A percentile compares a stretch with the other conserved stretches of the same genome.
Conservation (phyloP, 202 grass and related monocot species). For the Cymbopogon flexuosus region DNA sequence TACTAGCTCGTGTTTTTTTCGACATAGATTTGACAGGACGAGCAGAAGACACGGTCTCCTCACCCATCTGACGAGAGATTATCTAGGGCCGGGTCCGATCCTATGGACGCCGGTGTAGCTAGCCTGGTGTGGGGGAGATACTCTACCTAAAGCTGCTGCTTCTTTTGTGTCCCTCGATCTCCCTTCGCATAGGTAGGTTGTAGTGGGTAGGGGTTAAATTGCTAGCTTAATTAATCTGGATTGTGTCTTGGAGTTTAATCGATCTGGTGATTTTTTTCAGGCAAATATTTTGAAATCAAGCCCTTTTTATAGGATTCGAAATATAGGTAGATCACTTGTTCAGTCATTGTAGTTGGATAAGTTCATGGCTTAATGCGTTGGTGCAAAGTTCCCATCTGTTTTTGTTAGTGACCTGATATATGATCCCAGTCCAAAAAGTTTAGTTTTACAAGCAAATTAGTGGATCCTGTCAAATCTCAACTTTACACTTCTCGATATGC, state of each 20-base stretch:
- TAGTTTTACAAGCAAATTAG: background rate
- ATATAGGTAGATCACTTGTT: background rate
- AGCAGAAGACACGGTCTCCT: slow-evolving; percentile 32
- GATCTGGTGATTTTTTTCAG: background rate
- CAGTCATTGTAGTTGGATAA: background rate
- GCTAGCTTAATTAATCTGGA: background rate
- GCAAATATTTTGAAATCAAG: background rate
- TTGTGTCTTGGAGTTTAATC: background rate
- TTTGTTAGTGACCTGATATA: background rate
- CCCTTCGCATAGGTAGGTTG: background rate
- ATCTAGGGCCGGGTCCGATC: background rate
- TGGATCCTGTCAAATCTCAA: background rate
- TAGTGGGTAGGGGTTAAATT: background rate
- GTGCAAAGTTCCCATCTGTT: background rate
- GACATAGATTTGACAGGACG: slow-evolving; percentile 41
- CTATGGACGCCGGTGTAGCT: background rate
- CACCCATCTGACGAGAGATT: background rate
- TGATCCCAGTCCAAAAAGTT: background rate
- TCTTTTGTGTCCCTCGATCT: background rate
- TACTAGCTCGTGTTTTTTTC: slow-evolving; percentile 19
- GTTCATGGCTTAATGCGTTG: background rate
- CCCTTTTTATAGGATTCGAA: background rate
- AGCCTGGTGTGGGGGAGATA: background rate
- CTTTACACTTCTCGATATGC: background rate
- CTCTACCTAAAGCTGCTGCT: background rate